Conservation (phyloP, 176 grass and related monocot species). For the Aegilops longissima region DNA sequence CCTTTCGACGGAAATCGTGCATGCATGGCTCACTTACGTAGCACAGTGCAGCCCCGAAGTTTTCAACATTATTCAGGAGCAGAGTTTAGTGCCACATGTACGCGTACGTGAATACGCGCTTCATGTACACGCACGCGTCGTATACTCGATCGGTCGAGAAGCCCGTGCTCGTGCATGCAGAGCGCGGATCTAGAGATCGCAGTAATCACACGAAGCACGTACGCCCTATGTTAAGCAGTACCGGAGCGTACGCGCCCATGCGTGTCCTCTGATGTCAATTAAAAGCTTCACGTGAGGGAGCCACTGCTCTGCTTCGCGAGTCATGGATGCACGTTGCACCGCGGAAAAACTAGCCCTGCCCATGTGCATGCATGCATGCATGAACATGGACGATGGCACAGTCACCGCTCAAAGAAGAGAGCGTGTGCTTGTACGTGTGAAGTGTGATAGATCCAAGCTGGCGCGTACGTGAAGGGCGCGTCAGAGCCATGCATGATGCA, state of each 20-base stretch:
- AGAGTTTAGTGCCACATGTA: neutral
- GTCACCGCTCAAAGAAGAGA: neutral
- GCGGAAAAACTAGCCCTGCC: neutral
- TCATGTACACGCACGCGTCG: too few relatives aligned
- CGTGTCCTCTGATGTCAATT: neutral
- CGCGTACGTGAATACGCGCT: too few relatives aligned
- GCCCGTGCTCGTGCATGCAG: neutral
- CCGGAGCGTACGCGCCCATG: neutral
- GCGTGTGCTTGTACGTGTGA: neutral
- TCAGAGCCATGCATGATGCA: neutral
- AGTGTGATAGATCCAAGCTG: too few relatives aligned
- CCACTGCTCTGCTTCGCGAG: neutral
- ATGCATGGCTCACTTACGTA: neutral
- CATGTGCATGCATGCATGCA: neutral
- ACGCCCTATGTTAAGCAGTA: neutral
- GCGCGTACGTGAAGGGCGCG: neutral
- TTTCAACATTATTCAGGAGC: neutral
- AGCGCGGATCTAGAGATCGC: neutral
- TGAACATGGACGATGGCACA: neutral
- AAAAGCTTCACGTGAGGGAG: slow-evolving; percentile 28
- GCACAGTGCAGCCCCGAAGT: neutral
- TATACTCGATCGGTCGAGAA: neutral
- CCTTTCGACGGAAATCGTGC: too few relatives aligned
- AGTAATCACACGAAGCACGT: neutral
- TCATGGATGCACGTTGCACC: neutral